Conservation (phyloP, 768 basidiomycete genomes). For the Tylopilus intermedius region DNA sequence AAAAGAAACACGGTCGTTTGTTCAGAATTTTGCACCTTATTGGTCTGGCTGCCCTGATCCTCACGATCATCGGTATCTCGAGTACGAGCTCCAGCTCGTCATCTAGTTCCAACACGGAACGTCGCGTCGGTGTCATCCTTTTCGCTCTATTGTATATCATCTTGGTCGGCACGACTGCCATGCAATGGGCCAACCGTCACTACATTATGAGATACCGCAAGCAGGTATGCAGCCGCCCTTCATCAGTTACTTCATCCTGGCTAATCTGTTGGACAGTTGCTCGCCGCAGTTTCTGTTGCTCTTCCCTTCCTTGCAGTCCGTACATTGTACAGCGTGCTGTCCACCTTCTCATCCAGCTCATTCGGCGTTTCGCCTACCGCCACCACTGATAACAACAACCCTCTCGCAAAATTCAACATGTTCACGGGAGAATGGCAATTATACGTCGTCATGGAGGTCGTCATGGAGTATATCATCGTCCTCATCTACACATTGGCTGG, state of each 20-base stretch:
- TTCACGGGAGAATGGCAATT: constrained; percentile 53
- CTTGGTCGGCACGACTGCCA: constrained; percentile 39
- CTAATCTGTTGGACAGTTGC: constrained; percentile 40
- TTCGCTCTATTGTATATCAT: constrained; percentile 39
- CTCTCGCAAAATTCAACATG: constrained; percentile 52
- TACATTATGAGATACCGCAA: constrained; percentile 24
- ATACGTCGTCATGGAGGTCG: constrained; percentile 53
- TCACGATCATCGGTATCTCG: constrained; percentile 33
- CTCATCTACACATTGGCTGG: constrained; percentile 39
- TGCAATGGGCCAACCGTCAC: constrained; percentile 51
- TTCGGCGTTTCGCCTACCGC: constrained; percentile 27
- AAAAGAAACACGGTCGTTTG: constrained; percentile 1
- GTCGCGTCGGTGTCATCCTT: constrained; percentile 32
- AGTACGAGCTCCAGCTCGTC: constrained; percentile 11
- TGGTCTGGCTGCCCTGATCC: constrained; percentile 25
- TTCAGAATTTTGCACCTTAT: constrained; percentile 30
- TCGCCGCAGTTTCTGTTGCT: constrained; percentile 48
- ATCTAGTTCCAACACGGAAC: constrained; percentile 24
- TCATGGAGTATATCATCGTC: constrained; percentile 55
- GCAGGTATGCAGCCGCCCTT: constrained; percentile 29
- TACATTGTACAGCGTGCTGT: constrained; percentile 47
- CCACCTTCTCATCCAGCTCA: constrained; percentile 48
- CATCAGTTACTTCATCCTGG: constrained; percentile 1
- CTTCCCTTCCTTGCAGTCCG: constrained; percentile 56
- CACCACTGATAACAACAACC: constrained; percentile 23